Percentiles rank a stretch among this genome's conserved stretches.
Evolutionary conservation across 805 yeast genomes (phyloP).

Genomic region (Blastobotrys terrestris): DNA sequence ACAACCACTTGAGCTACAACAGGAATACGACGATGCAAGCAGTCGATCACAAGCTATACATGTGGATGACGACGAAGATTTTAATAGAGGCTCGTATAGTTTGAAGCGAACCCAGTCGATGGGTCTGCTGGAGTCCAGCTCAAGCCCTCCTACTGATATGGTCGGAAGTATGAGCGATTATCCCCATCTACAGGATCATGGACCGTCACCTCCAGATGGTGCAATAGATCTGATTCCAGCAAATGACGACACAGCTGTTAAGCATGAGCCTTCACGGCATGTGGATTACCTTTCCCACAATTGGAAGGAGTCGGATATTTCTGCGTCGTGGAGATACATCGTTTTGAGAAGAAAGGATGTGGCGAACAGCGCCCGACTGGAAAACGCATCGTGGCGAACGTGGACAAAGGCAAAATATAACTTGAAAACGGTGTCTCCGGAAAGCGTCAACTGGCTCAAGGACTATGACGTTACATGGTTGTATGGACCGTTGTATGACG

Average conservation of each 20-base stretch:
- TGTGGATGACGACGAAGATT: slow-evolving; percentile 65
- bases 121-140: slow-evolving; percentile 63
- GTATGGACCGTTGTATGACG: slow-evolving; percentile 77
- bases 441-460: slow-evolving; percentile 90
- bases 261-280: slow-evolving; percentile 76
- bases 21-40: neutral
- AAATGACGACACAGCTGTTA: slow-evolving; percentile 70
- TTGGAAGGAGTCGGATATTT: slow-evolving; percentile 92
- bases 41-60: slow-evolving; percentile 41
- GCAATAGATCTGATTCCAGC: slow-evolving; percentile 20
- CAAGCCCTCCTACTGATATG: slow-evolving; percentile 25
- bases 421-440: slow-evolving; percentile 77
- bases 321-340: slow-evolving; percentile 93
- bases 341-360: slow-evolving; percentile 75
- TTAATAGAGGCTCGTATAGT: slow-evolving; percentile 62
- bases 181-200: slow-evolving; percentile 20
- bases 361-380: slow-evolving; percentile 73
- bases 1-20: neutral
- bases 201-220: slow-evolving; percentile 20
- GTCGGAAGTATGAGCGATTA: slow-evolving; percentile 23
- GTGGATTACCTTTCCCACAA: slow-evolving; percentile 93
- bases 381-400: slow-evolving; percentile 89
- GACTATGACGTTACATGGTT: slow-evolving; percentile 98
- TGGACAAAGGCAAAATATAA: slow-evolving; percentile 79
- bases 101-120: slow-evolving; percentile 76